Percentiles rank a stretch among this genome's conserved stretches.
Evolutionary conservation across 352 stramenopile species (phyloP).

Genomic region (Saprolegnia parasitica): DNA sequence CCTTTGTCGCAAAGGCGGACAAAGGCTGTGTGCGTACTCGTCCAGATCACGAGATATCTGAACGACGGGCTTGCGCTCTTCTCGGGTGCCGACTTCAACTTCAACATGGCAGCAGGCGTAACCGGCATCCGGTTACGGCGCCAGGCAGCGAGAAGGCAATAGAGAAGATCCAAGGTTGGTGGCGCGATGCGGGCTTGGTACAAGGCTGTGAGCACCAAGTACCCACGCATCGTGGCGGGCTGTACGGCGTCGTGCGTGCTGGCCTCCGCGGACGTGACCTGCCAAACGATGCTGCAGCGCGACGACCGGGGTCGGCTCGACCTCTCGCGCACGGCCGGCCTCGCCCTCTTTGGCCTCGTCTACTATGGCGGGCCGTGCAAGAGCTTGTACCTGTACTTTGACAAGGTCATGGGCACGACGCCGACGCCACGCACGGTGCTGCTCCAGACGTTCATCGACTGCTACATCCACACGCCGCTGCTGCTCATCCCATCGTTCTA

Average conservation of each 20-base stretch:
- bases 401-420: slow-evolving; percentile 27
- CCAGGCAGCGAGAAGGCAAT: neutral
- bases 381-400: slow-evolving; percentile 28
- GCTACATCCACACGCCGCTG: slow-evolving; percentile 24
- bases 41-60: too few relatives aligned
- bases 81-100: neutral
- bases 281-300: slow-evolving; percentile 15
- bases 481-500: slow-evolving; percentile 25
- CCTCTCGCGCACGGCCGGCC: slow-evolving; percentile 18
- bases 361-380: slow-evolving; percentile 28
- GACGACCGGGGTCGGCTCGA: slow-evolving; percentile 1
- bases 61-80: neutral
- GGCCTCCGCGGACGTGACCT: slow-evolving; percentile 20
- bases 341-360: slow-evolving; percentile 22
- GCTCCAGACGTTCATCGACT: slow-evolving; percentile 28
- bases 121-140: too few relatives aligned
- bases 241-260: slow-evolving; percentile 9
- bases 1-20: too few relatives aligned
- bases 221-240: slow-evolving; percentile 18
- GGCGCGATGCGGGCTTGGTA: slow-evolving; percentile 22
- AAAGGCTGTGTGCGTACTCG: too few relatives aligned
- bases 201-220: slow-evolving; percentile 28
- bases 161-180: neutral
- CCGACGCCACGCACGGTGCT: slow-evolving; percentile 19
- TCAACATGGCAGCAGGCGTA: neutral